phyloP scores from a whole-genome alignment of 108 stramenopile genomes.

The Discostella stelligeroides region DNA sequence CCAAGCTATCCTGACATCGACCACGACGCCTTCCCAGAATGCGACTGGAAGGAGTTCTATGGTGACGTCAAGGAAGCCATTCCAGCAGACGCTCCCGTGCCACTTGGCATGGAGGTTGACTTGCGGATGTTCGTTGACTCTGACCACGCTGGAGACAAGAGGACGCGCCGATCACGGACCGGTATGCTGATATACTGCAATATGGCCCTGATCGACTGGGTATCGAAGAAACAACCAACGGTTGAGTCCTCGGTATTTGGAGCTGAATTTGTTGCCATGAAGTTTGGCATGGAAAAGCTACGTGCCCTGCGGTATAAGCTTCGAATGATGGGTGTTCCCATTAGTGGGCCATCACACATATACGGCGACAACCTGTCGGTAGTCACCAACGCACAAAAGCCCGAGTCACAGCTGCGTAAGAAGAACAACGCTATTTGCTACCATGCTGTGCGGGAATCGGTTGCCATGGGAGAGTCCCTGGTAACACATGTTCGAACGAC shows the following conservation, averaged over 20 bases:
- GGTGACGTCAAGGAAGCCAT: conserved; percentile 19
- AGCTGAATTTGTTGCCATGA: conserved; percentile 18
- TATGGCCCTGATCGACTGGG: background rate
- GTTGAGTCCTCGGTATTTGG: conserved; percentile 7
- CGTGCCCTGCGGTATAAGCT: conserved; percentile 4
- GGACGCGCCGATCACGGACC: background rate
- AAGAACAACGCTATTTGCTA: background rate
- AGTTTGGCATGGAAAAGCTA: background rate
- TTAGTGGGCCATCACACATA: conserved; percentile 5
- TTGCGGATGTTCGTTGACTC: background rate
- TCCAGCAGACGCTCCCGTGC: conserved; percentile 13
- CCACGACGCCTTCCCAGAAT: background rate
- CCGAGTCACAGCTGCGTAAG: conserved; percentile 2
- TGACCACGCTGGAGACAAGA: conserved; percentile 3
- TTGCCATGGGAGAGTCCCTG: conserved; percentile 15
- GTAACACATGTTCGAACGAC: background rate
- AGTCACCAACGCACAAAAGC: background rate
- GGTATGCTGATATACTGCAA: background rate
- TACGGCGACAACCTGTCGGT: conserved; percentile 17
- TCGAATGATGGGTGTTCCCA: conserved; percentile 16
- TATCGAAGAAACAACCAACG: conserved; percentile 8
- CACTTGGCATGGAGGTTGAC: conserved; percentile 14
- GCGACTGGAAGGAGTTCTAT: conserved; percentile 30
- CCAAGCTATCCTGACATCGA: conserved; percentile 11
- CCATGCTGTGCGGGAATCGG: conserved; percentile 7